Evolutionary conservation across 441 rosid species (phyloP), one percentile per base, ranked within the genome.

Genomic region (Euphorbia celastroides): DNA sequence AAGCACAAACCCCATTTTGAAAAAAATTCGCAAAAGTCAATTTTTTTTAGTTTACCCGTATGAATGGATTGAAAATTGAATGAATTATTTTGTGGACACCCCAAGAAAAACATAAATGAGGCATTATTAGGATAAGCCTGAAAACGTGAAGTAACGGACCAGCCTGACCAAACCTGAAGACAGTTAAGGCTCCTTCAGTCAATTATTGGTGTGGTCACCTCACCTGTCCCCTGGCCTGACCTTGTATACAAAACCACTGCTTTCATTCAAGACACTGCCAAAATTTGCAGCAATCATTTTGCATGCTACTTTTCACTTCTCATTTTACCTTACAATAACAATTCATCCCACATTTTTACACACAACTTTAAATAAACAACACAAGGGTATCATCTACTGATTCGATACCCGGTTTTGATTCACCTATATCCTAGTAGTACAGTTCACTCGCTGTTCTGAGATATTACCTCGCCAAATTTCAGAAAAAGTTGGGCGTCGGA

Each of bases 401-500:
- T 64, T 2, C 58, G 26, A 20, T 27, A 25, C 16, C 55, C 28
- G 25, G 16, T 65, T 30, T 65, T 54, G 60, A 51, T 34, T 38
- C 52, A 22, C 36, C 59, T 22, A 23, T 16, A 46, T 22, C 26
- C 62, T 52, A 32, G 22, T 16, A 20, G 11, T 34, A 9, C 44
- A 34, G 13, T 10, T 69, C 44, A 69, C 52, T 28, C 68, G 5
- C 74, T 90, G 67, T 87, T 88, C 72, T 86, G 98, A 34, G 99
- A 89, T 69, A 92, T 92, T 30, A 94, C 97, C 83, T 92, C 94
- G 2, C 97, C 98, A 54, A 94, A 92, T 59, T 92, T 89, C 10
- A 86, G 85, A 78, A 94, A 92, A 61, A 92, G 94, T 64, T 94
- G 93, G 3, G 96, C 98, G 74, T 94, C 97, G 2, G 98, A 87